Evolutionary conservation across 2,329 filamentous ascomycete species (phyloP), one percentile per base, ranked within the genome.

Genomic region (Drechslerella dactyloides): DNA sequence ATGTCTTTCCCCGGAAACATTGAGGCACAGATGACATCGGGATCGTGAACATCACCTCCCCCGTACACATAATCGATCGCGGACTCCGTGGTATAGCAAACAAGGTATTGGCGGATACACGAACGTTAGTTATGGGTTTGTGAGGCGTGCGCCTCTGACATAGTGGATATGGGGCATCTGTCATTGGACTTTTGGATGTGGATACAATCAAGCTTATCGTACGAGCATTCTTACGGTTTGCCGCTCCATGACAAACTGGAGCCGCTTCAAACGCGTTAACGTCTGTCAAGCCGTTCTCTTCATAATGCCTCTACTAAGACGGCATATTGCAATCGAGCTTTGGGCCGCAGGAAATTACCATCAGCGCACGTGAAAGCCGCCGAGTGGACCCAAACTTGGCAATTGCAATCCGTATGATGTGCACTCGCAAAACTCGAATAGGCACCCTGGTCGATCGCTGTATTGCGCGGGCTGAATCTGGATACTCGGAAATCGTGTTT

Each of bases 231-330:
- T 8, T 42, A 42, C 21, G 21, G 1, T 48, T 19, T 5, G 19
- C 4, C 4, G 2, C 44, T 23, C 44, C 44, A 19, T 17, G 44
- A 48, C 19, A 19, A 48, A 21, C 44, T 48, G 44, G 44, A 48
- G 44, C 6, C 44, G 44, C 19, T 48, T 48, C 44, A 21, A 48
- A 48, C n/a, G n/a, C n/a, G n/a, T n/a, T n/a, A n/a, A 44, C 15
- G 17, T 23, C 19, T 48, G 44, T 21, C 17, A 48, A 19, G n/a
- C 44, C n/a, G 11, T 44, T 44, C 5, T 44, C 5, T 44, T 33
- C 27, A 33, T 33, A 33, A 4, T 33, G 27, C 27, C 27, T 33
- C 27, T 33, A 8, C 27, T 33, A 33, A 3, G 27, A 8, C 27
- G 27, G 27, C 27, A 33, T 33, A 3, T 33, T 3, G 27, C 27